Evolutionary conservation across 306 rosid species (phyloP), one percentile per base, ranked within the genome.

Genomic region (Dryas octopetala): DNA sequence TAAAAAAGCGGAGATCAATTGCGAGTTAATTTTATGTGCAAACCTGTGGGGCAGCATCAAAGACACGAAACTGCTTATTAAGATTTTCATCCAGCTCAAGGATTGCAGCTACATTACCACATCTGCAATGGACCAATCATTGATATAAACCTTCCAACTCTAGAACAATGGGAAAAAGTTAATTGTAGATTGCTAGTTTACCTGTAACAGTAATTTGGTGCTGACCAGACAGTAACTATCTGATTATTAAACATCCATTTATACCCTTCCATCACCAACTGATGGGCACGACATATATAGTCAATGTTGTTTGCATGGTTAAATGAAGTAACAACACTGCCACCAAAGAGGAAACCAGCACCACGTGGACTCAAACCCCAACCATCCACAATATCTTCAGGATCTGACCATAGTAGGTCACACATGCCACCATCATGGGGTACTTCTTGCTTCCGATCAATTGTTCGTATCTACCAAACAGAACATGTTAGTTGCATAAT

Each of bases 281-380:
- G 99, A 87, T 96, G 99, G 62, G 99, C 99, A 50, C 99, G 99
- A 28, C 97, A 96, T 75, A 96, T 96, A 85, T 92, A 96, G 76
- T 90, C 99, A 48, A 96, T 90, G 83, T 88, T 96, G 84, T 96
- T 96, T 71, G 98, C 60, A 82, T 90, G 99, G 83, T 96, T 96
- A 82, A 96, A 96, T 49, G 98, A 84, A 49, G 90, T 71, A 54
- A 96, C 98, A 53, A 90, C 88, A 53, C 93, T 90, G 80, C 99
- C 98, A 57, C 99, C 99, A 86, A 96, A 92, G 70, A 96, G 83
- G 79, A 64, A 96, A 70, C 99, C 99, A 75, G 99, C 99, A 83
- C 99, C 99, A 66, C 99, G 99, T 13, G 99, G 99, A 82, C 99
- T 96, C 82, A 92, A 74, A 81, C 99, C 93, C 99, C 99, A 96